Base-by-base conservation (phyloP, 2,329 filamentous ascomycete genomes). In the Fusarium proliferatum region DNA sequence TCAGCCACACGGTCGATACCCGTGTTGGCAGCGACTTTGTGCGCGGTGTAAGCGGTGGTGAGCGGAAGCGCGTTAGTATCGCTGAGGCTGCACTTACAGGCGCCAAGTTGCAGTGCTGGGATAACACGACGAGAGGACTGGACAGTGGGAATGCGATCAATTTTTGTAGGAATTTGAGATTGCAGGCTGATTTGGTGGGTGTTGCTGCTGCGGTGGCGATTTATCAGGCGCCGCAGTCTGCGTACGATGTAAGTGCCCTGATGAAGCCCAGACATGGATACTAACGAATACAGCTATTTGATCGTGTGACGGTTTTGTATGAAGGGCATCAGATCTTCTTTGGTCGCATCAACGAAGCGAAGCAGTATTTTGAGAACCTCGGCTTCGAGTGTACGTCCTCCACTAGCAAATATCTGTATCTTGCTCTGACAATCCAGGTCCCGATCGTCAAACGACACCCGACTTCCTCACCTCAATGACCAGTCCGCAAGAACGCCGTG, bases 41-140 rank as follows among this genome's bases (percentile, higher is more conserved):
- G 9, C 88, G 92, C 43, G 93, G 93, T 78, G 91, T 95, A 0
- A 93, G 90, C 53, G 93, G 93, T 72, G 93, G 93, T 57, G 93
- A 96, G 81, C 85, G 93, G 15, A 95, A 95, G 81, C 91, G 93
- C 75, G 92, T 94, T 12, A 91, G 90, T 38, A 94, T 95, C 72
- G 92, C 92, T 1, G 93, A 95, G 79, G 93, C 92, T 1, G 72
- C 76, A 0, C 75, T 79, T 0, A 79, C 75, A 0, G 75, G 77
- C 2, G 76, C 77, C 0, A 79, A 77, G 49, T n/a, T 79, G 9
- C 78, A 79, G 49, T 81, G 80, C 42, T 81, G 80, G 80, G 80
- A 81, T 13, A 81, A 81, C 4, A 78, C 77, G 0, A 81, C 80
- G 0, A 59, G 80, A 0, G 80, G 80, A 0, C 28, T 81, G 17